A percentile compares a stretch with the other conserved stretches of the same genome.
Conservation (phyloP, 2,329 filamentous ascomycete genomes). For the Talaromyces verruculosus region DNA sequence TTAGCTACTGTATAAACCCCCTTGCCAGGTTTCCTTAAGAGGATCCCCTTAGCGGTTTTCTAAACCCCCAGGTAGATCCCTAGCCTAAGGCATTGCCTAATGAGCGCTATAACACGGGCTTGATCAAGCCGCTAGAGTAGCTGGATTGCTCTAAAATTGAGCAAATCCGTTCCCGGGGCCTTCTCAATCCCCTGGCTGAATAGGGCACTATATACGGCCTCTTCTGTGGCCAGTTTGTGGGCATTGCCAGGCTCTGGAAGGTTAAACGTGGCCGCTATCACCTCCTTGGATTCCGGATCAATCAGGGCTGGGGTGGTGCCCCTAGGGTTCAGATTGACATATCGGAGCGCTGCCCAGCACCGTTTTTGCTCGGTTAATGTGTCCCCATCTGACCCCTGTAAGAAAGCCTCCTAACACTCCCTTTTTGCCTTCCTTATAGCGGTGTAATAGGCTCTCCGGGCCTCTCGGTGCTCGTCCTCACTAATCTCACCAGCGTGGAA, state of each 20-base stretch:
- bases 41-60: not conserved
- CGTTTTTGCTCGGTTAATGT: not conserved
- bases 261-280: too few species aligned
- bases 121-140: too few species aligned
- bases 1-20: too few species aligned
- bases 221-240: too few species aligned
- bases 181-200: too few species aligned
- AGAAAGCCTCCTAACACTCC: not conserved
- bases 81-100: not conserved
- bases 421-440: not conserved
- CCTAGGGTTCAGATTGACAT: not conserved
- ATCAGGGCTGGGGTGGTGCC: too few species aligned
- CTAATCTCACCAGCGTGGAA: not conserved
- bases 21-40: too few species aligned
- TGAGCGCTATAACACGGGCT: too few species aligned
- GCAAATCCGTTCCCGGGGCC: not conserved
- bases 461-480: not conserved
- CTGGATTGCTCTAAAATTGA: not conserved
- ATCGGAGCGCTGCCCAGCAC: not conserved
- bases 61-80: not conserved
- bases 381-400: not conserved
- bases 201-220: too few species aligned
- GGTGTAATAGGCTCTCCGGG: not conserved
- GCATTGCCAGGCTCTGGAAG: too few species aligned
- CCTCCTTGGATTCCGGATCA: too few species aligned